Conservation (phyloP, 768 basidiomycete genomes). For the Pleurotus citrinopileatus region DNA sequence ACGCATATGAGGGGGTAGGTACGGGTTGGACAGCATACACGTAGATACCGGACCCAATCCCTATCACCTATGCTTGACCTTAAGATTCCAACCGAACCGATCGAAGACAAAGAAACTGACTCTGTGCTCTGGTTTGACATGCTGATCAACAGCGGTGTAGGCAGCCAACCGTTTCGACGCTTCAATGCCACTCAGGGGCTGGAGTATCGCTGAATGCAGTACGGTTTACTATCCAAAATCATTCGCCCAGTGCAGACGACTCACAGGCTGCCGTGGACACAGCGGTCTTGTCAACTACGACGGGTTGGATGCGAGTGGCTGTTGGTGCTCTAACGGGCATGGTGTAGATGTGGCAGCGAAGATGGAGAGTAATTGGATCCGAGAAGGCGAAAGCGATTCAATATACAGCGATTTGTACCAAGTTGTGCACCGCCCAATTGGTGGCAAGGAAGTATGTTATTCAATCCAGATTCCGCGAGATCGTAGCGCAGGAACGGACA, state of each 20-base stretch:
- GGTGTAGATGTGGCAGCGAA: neutral
- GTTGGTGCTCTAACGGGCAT: constrained; percentile 6
- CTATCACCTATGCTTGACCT: constrained; percentile 57
- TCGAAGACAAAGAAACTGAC: constrained; percentile 35
- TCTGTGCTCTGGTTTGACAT: constrained; percentile 80
- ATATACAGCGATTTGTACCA: neutral
- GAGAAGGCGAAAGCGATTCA: neutral
- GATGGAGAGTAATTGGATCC: neutral
- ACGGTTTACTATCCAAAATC: too few relatives aligned
- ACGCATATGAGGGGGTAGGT: constrained; percentile 11
- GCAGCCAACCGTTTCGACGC: constrained; percentile 88
- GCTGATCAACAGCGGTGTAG: constrained; percentile 89
- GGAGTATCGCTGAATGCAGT: constrained; percentile 10
- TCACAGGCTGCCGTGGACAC: neutral
- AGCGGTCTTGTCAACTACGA: neutral
- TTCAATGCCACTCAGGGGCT: constrained; percentile 55
- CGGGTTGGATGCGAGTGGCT: constrained; percentile 6
- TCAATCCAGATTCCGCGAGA: neutral
- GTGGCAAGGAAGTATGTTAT: neutral
- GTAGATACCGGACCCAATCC: constrained; percentile 75
- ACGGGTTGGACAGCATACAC: neutral
- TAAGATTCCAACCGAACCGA: neutral
- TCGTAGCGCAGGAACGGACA: neutral
- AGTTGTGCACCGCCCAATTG: neutral
- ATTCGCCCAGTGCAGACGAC: neutral